Percentiles rank a stretch among this genome's conserved stretches.
Conservation (phyloP, 352 stramenopile genomes). For the Phytophthora pini region DNA sequence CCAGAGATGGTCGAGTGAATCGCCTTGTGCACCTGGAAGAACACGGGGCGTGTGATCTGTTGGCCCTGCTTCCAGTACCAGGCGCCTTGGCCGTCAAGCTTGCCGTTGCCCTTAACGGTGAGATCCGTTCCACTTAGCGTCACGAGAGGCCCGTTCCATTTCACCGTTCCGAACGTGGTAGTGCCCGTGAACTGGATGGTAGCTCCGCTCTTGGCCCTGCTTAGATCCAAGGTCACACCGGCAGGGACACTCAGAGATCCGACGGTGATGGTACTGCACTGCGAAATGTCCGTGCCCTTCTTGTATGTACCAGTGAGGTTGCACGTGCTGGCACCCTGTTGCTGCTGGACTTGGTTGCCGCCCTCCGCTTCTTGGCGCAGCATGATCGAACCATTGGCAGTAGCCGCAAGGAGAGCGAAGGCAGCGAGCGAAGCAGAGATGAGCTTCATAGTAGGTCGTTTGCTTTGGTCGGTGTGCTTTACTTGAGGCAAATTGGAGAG, state of each 20-base stretch:
- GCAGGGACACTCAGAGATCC: constrained; percentile 36
- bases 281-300: constrained; percentile 34
- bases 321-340: constrained; percentile 28
- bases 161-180: constrained; percentile 38
- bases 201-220: constrained; percentile 31
- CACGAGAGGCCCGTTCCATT: constrained; percentile 43
- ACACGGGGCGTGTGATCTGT: constrained; percentile 35
- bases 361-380: constrained; percentile 22
- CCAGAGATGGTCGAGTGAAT: constrained; percentile 35
- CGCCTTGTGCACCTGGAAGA: constrained; percentile 38
- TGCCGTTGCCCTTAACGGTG: constrained; percentile 40
- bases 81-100: constrained; percentile 41
- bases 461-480: constrained; percentile 4
- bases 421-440: constrained; percentile 11
- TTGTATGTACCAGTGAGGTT: constrained; percentile 47
- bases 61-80: constrained; percentile 50
- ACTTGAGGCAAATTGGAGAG: constrained; percentile 15
- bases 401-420: constrained; percentile 16
- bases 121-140: constrained; percentile 34
- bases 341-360: constrained; percentile 14
- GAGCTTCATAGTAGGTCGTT: constrained; percentile 29
- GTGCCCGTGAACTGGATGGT: constrained; percentile 45
- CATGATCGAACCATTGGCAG: constrained; percentile 20
- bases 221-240: constrained; percentile 44
- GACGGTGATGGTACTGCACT: constrained; percentile 36